Base-by-base conservation (phyloP, 345 rosid species). In the Ceriops zippeliana region DNA sequence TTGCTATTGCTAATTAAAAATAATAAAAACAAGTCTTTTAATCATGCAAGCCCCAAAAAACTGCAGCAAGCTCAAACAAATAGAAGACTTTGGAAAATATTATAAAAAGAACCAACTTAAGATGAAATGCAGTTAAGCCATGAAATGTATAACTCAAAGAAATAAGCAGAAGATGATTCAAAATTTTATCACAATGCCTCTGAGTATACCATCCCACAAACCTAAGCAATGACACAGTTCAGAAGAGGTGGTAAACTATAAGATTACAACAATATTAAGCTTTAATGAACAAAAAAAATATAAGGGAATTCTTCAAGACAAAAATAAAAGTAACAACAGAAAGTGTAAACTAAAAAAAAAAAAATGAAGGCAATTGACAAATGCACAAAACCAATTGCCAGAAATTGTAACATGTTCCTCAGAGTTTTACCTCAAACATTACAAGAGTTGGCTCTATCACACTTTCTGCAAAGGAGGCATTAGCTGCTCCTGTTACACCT, bases 361-460 rank as follows among this genome's bases (percentile, higher is more conserved):
- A 42, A 56, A 56, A 26, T 22, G 11, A 65, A 58, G n/a, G 20
- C 49, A 47, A 16, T 3, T 70, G 2, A 38, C 35, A 53, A 38
- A 27, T 13, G 19, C 13, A 17, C 6, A 37, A 49, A 59, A 47
- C 26, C 9, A 19, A 56, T 13, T 56, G 59, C 26, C 24, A 24
- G 59, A 21, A n/a, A 56, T 56, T 27, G 22, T 56, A n/a, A 3
- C 3, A 15, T 56, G 16, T 13, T 2, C 6, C 32, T 46, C 16
- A 31, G 21, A 27, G 52, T 16, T 59, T 78, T 86, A 95, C 99
- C 96, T 95, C 99, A 81, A 91, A 79, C 96, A 87, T 86, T 68
- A 95, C 97, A 81, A 95, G 96, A 65, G 96, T 84, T 20, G 99
- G 97, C 82, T 91, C 97, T 69, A 95, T 84, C 62, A 84, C 89